Evolutionary conservation across 306 rosid species (phyloP), one percentile per base, ranked within the genome.

Genomic region (Cyclanthera cordifolia): DNA sequence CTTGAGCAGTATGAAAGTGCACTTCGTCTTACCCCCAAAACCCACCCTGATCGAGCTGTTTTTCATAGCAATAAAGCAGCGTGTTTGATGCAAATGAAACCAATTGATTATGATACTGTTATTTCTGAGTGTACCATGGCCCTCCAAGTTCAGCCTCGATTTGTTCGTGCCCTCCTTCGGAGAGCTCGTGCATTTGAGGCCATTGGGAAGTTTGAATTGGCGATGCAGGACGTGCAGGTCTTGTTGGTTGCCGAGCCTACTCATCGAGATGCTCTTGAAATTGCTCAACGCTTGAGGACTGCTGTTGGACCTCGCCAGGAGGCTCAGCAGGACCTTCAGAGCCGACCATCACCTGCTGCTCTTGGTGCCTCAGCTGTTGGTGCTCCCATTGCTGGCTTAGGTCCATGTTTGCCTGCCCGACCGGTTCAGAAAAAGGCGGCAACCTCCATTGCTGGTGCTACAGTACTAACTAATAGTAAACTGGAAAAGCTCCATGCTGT

Each of bases 291-390:
- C 70, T 78, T 94, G 75, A 79, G 83, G 79, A 72, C 85, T 3
- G 90, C 92, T 0, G 75, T 94, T 70, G 96, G 95, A 17, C 95
- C 87, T 30, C 95, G 90, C 32, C 86, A 82, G 76, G 97, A 90
- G 70, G 91, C 91, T 14, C 96, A 86, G 77, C 97, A 85, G 87
- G 99, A 94, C 63, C 90, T 94, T 53, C 99, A 88, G 75, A 94
- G 99, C 75, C 92, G 96, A n/a, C 99, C 99, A 0, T 94, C 99
- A 5, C 99, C 97, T 64, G 97, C 99, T 75, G 97, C 99, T 6
- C 90, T 94, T 5, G 97, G 99, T 1, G 97, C 99, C 60, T 94
- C 97, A 6, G 97, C 97, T 0, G 97, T 94, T 19, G 96, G 99
- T 51, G 96, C 97, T 5, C 96, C 97, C 12, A 80, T 90, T 83